Evolutionary conservation across 164 flowering plant genomes (phyloP).

Genomic region (Annona cherimola): DNA sequence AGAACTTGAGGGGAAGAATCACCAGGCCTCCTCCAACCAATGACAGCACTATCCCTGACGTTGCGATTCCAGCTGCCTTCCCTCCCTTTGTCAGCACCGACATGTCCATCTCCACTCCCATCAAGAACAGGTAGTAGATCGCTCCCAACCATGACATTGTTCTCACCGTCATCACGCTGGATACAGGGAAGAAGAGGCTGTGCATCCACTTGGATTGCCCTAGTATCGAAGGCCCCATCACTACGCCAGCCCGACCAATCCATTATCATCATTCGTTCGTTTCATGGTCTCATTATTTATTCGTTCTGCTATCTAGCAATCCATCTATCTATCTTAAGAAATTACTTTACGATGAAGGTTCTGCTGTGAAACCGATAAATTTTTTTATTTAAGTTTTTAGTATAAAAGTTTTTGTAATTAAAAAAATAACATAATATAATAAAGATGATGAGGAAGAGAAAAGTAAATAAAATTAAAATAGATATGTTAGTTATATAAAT

Average conservation of each 20-base stretch:
- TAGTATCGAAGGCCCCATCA: slow-evolving; percentile 52
- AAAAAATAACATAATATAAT: too few species aligned
- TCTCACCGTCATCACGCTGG: slow-evolving; percentile 16
- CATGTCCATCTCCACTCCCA: slow-evolving; percentile 50
- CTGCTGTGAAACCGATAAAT: neutral
- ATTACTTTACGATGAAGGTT: too few species aligned
- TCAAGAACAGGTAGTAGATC: slow-evolving; percentile 41
- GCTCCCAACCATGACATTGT: slow-evolving; percentile 42
- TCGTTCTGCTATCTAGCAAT: too few species aligned
- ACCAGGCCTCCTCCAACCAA: neutral
- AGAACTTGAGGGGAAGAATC: neutral
- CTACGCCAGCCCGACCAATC: slow-evolving; percentile 27
- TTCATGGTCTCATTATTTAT: too few species aligned
- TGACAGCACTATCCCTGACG: slow-evolving; percentile 25
- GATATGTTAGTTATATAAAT: too few species aligned
- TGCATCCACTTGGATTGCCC: slow-evolving; percentile 29
- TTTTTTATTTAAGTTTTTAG: neutral
- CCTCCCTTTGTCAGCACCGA: slow-evolving; percentile 21
- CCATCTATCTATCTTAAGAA: neutral
- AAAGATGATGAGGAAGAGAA: too few species aligned
- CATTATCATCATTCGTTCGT: too few species aligned
- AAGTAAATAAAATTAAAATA: too few species aligned
- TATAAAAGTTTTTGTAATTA: neutral
- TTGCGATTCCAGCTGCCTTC: slow-evolving; percentile 31
- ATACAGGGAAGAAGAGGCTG: slow-evolving; percentile 25